Evolutionary conservation across 768 basidiomycete genomes (phyloP).

Genomic region (Phanerochaete carnosa): DNA sequence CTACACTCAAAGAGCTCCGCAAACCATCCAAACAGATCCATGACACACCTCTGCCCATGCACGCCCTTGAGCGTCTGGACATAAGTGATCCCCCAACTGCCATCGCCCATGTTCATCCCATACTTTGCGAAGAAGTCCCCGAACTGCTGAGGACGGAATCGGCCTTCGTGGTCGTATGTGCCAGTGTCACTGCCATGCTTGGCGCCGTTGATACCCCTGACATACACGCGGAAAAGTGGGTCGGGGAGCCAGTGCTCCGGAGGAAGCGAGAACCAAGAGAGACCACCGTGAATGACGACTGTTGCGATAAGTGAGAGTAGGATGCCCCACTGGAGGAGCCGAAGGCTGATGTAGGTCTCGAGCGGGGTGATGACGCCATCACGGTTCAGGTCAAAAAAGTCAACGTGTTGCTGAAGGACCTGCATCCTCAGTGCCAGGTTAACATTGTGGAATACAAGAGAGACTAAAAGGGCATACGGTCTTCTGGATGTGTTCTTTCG

Average conservation of each 20-base stretch:
- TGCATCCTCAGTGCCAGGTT: neutral
- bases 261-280: slow-evolving; percentile 32
- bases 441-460: neutral
- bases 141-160: slow-evolving; percentile 39
- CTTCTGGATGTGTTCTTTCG: slow-evolving; percentile 18
- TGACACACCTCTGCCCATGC: slow-evolving; percentile 30
- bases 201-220: slow-evolving; percentile 31
- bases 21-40: slow-evolving; percentile 35
- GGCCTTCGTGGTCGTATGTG: slow-evolving; percentile 38
- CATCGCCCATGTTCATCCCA: slow-evolving; percentile 16
- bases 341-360: slow-evolving; percentile 40
- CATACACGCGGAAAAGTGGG: slow-evolving; percentile 37
- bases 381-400: slow-evolving; percentile 37
- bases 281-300: slow-evolving; percentile 30
- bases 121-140: slow-evolving; percentile 43
- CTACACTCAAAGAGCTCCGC: slow-evolving; percentile 35
- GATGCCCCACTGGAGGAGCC: slow-evolving; percentile 38
- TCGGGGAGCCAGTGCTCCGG: slow-evolving; percentile 31
- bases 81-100: slow-evolving; percentile 23
- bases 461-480: slow-evolving; percentile 22
- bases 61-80: slow-evolving; percentile 32
- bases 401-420: slow-evolving; percentile 36
- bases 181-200: slow-evolving; percentile 45
- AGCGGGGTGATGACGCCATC: slow-evolving; percentile 44
- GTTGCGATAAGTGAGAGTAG: slow-evolving; percentile 32